Evolutionary conservation across 257 asterid genomes (phyloP).

Genomic region (Plantago ovata): DNA sequence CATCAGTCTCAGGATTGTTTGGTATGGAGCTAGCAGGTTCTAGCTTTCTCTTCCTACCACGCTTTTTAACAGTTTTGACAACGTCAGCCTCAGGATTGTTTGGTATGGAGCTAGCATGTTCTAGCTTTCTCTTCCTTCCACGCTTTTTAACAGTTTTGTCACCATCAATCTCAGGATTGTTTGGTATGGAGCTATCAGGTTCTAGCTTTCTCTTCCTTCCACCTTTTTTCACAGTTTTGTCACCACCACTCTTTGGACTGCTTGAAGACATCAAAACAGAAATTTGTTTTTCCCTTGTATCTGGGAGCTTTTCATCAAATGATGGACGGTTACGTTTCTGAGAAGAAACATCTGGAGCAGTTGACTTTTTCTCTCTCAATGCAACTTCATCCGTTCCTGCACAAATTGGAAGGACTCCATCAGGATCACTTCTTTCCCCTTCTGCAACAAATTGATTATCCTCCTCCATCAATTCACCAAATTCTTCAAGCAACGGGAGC

Average conservation of each 20-base stretch:
- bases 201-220: conserved; percentile 23
- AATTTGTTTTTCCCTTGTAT: conserved; percentile 30
- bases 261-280: conserved; percentile 32
- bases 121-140: conserved; percentile 23
- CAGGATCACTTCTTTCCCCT: conserved; percentile 23
- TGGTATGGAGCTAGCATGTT: conserved; percentile 7
- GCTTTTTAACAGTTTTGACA: conserved; percentile 22
- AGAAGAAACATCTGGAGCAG: conserved; percentile 28
- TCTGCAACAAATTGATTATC: conserved; percentile 22
- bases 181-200: conserved; percentile 5
- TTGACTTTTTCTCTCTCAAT: conserved; percentile 30
- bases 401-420: conserved; percentile 19
- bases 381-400: conserved; percentile 6
- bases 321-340: conserved; percentile 25
- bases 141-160: conserved; percentile 21
- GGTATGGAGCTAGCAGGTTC: conserved; percentile 7
- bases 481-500: conserved; percentile 38
- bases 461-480: conserved; percentile 29
- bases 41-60: conserved; percentile 22
- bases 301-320: conserved; percentile 21
- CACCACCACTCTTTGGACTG: conserved; percentile 17
- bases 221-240: conserved; percentile 20
- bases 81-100: conserved; percentile 17
- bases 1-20: conserved; percentile 17
- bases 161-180: conserved; percentile 19